Base-by-base conservation (phyloP, 2,329 filamentous ascomycete genomes). In the Aspergillus amoenus region DNA sequence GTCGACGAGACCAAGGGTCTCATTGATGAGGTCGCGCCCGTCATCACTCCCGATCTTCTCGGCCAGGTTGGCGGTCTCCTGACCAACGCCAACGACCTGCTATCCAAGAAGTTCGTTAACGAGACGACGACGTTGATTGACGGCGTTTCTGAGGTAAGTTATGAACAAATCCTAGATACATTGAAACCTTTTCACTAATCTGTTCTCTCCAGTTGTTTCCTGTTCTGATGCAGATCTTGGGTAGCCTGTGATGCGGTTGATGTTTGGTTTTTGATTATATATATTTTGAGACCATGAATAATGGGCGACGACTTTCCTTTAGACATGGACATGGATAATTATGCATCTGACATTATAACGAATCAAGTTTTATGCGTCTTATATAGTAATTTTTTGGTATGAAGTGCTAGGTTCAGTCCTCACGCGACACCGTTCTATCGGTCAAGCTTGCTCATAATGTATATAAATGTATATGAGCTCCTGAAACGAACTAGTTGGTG, bases 351-450 rank as follows among this genome's bases (percentile, higher is more conserved):
- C 24, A 42, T 41, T 58, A 51, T 58, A 30, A 47, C 43, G 12
- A 21, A 24, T 37, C 30, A 49, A 50, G 24, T 39, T 47, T 55
- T 24, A 24, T 55, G 30, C n/a, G 39, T 43, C 40, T 30, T 30
- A 30, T 27, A 44, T 55, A 30, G 60, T 61, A 58, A 62, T 56
- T 54, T 24, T 15, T 51, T 55, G 32, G 44, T 32, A 42, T 52
- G 44, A 11, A 32, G 53, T 85, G 78, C 83, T 81, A 48, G 81
- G 13, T 37, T 22, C 70, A 44, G 84, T 76, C 68, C 13, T 37
- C 11, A 37, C 13, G 12, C 13, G 32, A 37, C 34, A 13, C 13
- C 5, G 5, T 30, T n/a, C 34, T 37, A 7, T 6, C 34, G 34
- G 34, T 37, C 15, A n/a, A n/a, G 7, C 6, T 37, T 13, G 13